Conservation (phyloP, 306 rosid species). For the Amphicarpaea edgeworthii region DNA sequence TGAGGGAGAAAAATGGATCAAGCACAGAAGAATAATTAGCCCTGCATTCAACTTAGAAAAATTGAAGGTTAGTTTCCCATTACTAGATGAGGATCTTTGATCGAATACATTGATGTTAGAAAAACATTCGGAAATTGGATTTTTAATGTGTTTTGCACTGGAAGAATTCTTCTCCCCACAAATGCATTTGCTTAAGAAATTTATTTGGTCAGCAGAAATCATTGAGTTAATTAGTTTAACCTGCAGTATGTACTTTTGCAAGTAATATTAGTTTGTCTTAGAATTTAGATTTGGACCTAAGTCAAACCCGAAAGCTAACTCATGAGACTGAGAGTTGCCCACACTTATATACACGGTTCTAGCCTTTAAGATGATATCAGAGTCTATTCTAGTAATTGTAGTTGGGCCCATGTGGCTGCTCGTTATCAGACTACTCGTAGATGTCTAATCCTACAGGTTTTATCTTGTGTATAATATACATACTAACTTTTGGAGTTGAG, state of each 20-base stretch:
- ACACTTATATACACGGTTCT: background rate
- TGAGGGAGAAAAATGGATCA: background rate
- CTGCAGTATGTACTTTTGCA: no score
- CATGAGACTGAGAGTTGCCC: no score
- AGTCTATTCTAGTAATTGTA: no score
- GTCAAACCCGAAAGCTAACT: no score
- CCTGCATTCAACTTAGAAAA: constrained; percentile 2
- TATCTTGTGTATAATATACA: no score
- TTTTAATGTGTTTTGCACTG: background rate
- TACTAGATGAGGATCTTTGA: background rate
- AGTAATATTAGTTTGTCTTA: no score
- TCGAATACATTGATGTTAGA: background rate
- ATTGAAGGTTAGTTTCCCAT: constrained; percentile 2
- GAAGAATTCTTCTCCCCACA: background rate
- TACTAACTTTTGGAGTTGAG: background rate
- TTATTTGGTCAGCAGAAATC: background rate
- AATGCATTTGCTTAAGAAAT: background rate
- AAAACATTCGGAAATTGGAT: background rate
- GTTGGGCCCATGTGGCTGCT: no score
- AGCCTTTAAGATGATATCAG: no score
- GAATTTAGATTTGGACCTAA: no score
- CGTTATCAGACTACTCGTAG: no score
- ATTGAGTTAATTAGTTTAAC: no score
- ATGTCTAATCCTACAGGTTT: no score
- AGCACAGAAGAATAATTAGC: background rate